Base-by-base conservation (phyloP, 1,139 yeast species). In the Pichia sp. region DNA sequence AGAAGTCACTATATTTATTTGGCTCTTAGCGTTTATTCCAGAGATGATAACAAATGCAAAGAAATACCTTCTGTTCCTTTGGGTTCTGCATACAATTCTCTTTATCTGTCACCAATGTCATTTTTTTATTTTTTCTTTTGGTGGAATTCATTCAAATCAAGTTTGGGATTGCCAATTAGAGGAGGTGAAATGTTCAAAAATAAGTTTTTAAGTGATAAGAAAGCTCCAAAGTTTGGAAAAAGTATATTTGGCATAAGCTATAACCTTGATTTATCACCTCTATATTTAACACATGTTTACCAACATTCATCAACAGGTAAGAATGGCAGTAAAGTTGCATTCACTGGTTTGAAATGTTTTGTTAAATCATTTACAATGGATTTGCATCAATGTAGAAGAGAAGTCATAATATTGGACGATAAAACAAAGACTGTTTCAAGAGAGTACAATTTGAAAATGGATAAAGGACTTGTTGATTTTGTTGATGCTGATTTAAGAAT, bases 171-270 rank as follows among this genome's bases (percentile, higher is more conserved):
- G 36, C 96, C 97, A 0, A 75, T 87, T 4, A 75, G 88, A 51
- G 74, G 76, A 40, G 97, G 97, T 0, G 68, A 69, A 11, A 64
- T 92, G 28, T 92, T 86, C 58, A 56, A 60, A 29, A 62, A 60
- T 45, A 57, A 60, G 18, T 64, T 65, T 26, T 53, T 63, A n/a
- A 64, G 61, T 34, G 64, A 68, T 40, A 60, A 63, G 29, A 60
- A 70, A 0, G 71, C 72, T 40, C 71, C 73, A 25, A 86, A 86
- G 59, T 85, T 90, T 69, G 88, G 96, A 1, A 73, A 82, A 5
- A 92, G 86, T 58, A 65, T 92, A 39, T 82, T 75, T 62, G 86
- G 96, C 0, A 79, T 88, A 50, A 88, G 92, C 60, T 92, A 90
- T 63, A 83, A 80, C 58, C 75, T 94, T 33, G 75, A 78, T 29